A percentile compares a stretch with the other conserved stretches of the same genome.
phyloP scores from a whole-genome alignment of 345 rosid species.

The Mallotus nudiflorus region DNA sequence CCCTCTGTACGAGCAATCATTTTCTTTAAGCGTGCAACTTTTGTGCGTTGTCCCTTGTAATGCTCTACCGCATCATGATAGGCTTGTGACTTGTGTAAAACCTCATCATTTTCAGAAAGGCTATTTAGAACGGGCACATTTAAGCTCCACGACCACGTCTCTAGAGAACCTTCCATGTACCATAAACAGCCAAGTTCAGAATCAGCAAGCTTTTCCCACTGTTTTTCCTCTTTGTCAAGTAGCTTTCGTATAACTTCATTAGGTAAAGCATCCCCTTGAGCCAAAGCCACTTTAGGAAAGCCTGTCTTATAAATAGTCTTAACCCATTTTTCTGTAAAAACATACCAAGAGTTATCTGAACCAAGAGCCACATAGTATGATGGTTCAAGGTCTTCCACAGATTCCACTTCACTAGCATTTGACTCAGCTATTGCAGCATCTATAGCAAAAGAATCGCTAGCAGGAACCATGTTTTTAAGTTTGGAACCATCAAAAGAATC shows the following conservation, averaged over 20 bases:
- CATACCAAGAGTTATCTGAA: constrained; percentile 94
- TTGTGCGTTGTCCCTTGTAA: constrained; percentile 68
- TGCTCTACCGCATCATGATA: constrained; percentile 56
- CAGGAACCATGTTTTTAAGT: constrained; percentile 42
- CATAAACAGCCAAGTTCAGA: constrained; percentile 81
- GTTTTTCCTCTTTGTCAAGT: constrained; percentile 61
- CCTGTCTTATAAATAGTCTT: constrained; percentile 71
- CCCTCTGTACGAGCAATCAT: constrained; percentile 76
- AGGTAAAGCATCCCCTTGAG: constrained; percentile 74
- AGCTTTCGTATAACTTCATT: constrained; percentile 63
- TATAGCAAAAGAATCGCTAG: constrained; percentile 41
- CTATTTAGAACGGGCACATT: constrained; percentile 90
- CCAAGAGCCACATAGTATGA: constrained; percentile 83
- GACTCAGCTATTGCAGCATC: constrained; percentile 29
- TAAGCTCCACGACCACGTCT: constrained; percentile 98
- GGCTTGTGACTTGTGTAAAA: constrained; percentile 54
- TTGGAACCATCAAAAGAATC: constrained; percentile 53
- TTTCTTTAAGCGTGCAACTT: constrained; percentile 83
- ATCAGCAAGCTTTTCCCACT: constrained; percentile 75
- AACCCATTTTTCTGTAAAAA: constrained; percentile 87
- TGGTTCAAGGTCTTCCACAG: constrained; percentile 43
- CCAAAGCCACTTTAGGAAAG: constrained; percentile 70
- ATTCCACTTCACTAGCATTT: constrained; percentile 28
- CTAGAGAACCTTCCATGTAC: constrained; percentile 83
- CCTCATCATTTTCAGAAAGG: constrained; percentile 71